Percentiles rank a stretch among this genome's conserved stretches.
Evolutionary conservation across 495 filamentous ascomycete species (phyloP).

Genomic region (Podospora pseudopauciseta): DNA sequence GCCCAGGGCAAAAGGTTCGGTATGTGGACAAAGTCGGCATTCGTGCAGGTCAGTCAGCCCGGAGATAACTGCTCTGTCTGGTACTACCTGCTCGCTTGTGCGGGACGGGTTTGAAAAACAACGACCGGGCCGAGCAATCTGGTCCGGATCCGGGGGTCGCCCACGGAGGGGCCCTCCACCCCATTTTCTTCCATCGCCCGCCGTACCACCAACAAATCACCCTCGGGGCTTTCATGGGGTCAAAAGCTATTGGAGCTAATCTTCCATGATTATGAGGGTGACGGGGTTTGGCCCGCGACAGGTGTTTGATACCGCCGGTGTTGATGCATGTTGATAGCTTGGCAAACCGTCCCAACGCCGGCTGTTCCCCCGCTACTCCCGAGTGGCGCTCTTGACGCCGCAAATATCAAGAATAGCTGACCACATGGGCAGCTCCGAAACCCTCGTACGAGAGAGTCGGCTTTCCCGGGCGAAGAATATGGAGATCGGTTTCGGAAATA

Average conservation of each 20-base stretch:
- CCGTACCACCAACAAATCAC: not conserved
- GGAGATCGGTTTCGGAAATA: not conserved
- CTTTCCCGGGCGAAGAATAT: not conserved
- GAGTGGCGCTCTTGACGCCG: not conserved
- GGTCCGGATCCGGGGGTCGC: conserved; percentile 1
- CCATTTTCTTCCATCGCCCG: not conserved
- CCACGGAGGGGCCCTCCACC: not conserved
- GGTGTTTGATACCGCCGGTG: not conserved
- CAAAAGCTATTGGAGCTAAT: not conserved
- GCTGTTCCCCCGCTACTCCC: not conserved
- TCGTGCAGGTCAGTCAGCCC: not conserved
- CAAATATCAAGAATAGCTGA: not conserved
- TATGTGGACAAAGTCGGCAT: not conserved
- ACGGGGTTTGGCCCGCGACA: not conserved
- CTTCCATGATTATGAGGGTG: not conserved
- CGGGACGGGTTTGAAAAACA: not conserved
- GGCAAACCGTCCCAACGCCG: conserved; percentile 2
- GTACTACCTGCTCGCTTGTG: not conserved
- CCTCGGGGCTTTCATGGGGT: not conserved
- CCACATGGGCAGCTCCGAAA: not conserved
- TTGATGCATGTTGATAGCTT: not conserved
- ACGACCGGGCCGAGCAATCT: conserved; percentile 3
- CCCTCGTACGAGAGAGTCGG: not conserved
- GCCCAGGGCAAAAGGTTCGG: not conserved
- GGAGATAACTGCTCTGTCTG: not conserved